Base-by-base conservation (phyloP, 441 rosid species). In the Dalechampia spathulata region DNA sequence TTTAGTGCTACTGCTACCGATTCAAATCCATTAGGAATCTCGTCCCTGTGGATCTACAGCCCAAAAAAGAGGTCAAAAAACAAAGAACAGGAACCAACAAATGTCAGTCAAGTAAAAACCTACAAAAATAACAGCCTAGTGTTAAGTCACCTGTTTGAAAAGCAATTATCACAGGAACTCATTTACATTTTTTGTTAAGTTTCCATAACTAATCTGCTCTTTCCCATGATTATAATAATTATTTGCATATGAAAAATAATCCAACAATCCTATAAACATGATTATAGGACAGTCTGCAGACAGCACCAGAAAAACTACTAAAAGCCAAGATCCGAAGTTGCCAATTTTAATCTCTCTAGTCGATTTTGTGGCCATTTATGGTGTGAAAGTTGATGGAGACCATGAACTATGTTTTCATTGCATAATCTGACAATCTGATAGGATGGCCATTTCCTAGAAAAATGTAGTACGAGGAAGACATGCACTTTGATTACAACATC, bases 11-110 rank as follows among this genome's bases (percentile, higher is more conserved):
- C 57, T 20, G 73, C 4, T 49, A 70, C 57, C 21, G 74, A 61
- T 60, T 70, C 74, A 64, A 72, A 75, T 7, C 79, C 82, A 72
- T 72, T 73, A 50, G 68, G 57, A 70, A 66, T 71, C 41, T 73
- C 82, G 61, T 72, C 63, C 52, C 70, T 74, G 60, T 72, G 78
- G 15, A 38, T 55, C 86, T 78, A 52, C 70, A 65, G 15, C 26
- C 48, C 21, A 37, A 40, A 45, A 67, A 61, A 62, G n/a, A n/a
- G n/a, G n/a, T n/a, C n/a, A n/a, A n/a, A 4, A 30, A 30, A 30
- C 8, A 23, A 63, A 28, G 55, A 34, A 43, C 61, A 66, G 3
- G 19, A 25, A 52, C 13, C 13, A 52, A 56, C 44, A 61, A 45
- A 23, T 27, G 23, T 23, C n/a, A 37, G 49, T 21, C 19, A 21